phyloP scores from a whole-genome alignment of 2,329 filamentous ascomycete species.

The Mycocentrospora acerina region DNA sequence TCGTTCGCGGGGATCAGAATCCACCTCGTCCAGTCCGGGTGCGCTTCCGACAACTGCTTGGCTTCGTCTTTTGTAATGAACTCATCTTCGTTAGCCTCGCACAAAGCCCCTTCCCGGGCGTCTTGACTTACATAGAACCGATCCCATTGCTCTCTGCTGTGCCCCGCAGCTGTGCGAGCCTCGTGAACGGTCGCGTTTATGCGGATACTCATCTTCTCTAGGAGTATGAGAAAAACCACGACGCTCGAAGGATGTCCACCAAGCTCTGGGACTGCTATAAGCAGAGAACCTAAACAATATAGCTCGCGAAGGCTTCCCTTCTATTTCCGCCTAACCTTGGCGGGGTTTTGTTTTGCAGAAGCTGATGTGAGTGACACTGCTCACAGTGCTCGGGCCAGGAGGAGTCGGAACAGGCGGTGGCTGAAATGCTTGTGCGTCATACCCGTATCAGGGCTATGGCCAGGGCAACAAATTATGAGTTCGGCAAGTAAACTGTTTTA shows the following conservation, averaged over 20 bases:
- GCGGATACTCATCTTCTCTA: slow-evolving; percentile 38
- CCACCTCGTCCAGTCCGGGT: slow-evolving; percentile 41
- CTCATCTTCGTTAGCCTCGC: slow-evolving; percentile 29
- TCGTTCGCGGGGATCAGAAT: slow-evolving; percentile 41
- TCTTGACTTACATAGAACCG: slow-evolving; percentile 38
- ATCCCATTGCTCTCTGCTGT: slow-evolving; percentile 42
- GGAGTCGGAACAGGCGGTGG: slow-evolving; percentile 41
- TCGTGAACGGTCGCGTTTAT: slow-evolving; percentile 42
- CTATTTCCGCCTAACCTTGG: slow-evolving; percentile 42
- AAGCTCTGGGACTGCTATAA: slow-evolving; percentile 33
- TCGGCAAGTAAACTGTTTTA: slow-evolving; percentile 28
- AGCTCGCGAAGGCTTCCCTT: slow-evolving; percentile 39
- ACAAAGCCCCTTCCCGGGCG: slow-evolving; percentile 9
- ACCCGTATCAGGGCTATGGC: slow-evolving; percentile 35
- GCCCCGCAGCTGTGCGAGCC: slow-evolving; percentile 36
- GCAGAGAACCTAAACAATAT: slow-evolving; percentile 39
- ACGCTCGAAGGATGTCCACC: slow-evolving; percentile 23
- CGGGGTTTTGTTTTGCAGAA: slow-evolving; percentile 40
- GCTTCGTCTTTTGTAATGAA: slow-evolving; percentile 43
- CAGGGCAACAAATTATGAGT: slow-evolving; percentile 24
- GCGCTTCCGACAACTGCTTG: slow-evolving; percentile 38
- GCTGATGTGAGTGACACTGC: slow-evolving; percentile 42
- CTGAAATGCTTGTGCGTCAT: slow-evolving; percentile 44
- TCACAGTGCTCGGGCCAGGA: slow-evolving; percentile 40
- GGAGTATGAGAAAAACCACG: slow-evolving; percentile 21